Evolutionary conservation across 805 yeast genomes (phyloP).

Genomic region (Debaryomyces castellii): DNA sequence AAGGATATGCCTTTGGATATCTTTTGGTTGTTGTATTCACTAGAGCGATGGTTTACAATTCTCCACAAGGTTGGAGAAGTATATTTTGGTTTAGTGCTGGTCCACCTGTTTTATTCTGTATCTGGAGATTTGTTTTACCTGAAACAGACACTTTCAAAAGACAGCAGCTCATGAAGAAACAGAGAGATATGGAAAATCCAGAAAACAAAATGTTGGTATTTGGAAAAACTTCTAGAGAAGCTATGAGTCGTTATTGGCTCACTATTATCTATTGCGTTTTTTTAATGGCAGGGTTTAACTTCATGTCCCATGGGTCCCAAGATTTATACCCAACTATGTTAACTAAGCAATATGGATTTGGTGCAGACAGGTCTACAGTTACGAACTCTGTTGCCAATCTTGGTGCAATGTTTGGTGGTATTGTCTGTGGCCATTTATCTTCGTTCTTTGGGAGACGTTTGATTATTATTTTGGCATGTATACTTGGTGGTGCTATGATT

Average conservation of each 20-base stretch:
- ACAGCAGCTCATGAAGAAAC: constrained; percentile 19
- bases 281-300: constrained; percentile 68
- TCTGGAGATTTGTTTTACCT: constrained; percentile 32
- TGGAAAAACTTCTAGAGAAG: constrained; percentile 22
- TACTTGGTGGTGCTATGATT: constrained; percentile 39
- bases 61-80: constrained; percentile 59
- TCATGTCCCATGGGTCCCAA: constrained; percentile 73
- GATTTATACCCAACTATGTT: constrained; percentile 56
- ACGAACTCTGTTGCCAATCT: constrained; percentile 41
- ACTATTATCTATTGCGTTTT: constrained; percentile 53
- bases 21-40: constrained; percentile 63
- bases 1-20: constrained; percentile 77
- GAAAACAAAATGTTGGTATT: constrained; percentile 13
- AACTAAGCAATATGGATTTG: constrained; percentile 31
- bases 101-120: constrained; percentile 34
- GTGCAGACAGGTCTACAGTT: constrained; percentile 33
- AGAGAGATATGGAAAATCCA: constrained; percentile 6
- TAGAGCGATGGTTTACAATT: constrained; percentile 55
- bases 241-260: constrained; percentile 55
- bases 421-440: constrained; percentile 44
- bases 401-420: constrained; percentile 43
- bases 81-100: constrained; percentile 73
- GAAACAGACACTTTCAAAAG: constrained; percentile 53
- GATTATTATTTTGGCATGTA: constrained; percentile 28
- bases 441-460: constrained; percentile 38